Evolutionary conservation across 169 alveolate genomes (phyloP).

Genomic region (Theileria annulata): DNA sequence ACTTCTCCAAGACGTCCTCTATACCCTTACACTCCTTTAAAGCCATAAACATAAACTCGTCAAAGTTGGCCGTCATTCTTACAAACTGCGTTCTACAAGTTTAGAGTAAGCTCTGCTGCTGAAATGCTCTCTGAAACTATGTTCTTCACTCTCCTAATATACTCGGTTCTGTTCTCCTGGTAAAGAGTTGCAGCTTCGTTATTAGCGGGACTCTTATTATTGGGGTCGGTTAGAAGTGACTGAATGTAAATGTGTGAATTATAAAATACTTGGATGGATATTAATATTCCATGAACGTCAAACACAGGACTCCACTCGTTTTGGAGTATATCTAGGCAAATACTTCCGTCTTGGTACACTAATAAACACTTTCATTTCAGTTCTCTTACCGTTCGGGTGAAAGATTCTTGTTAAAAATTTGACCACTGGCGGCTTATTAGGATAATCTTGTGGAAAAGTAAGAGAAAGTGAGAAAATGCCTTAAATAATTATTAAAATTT

Average conservation of each 20-base stretch:
- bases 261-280: slow-evolving; percentile 86
- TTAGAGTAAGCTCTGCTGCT: slow-evolving; percentile 40
- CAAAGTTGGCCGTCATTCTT: slow-evolving; percentile 34
- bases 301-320: slow-evolving; percentile 97
- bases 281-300: slow-evolving; percentile 94
- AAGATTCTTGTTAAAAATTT: slow-evolving; percentile 83
- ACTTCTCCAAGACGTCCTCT: slow-evolving; percentile 54
- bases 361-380: slow-evolving; percentile 42
- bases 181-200: slow-evolving; percentile 95
- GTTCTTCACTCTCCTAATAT: slow-evolving; percentile 87
- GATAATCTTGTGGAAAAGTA: slow-evolving; percentile 88
- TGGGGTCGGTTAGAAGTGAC: slow-evolving; percentile 95
- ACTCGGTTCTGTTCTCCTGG: slow-evolving; percentile 88
- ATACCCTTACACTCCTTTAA: slow-evolving; percentile 39
- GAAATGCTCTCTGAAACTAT: slow-evolving; percentile 82
- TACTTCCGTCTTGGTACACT: slow-evolving; percentile 92
- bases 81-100: not conserved
- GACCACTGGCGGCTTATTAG: slow-evolving; percentile 89
- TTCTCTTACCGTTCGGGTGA: slow-evolving; percentile 85
- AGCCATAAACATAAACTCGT: slow-evolving; percentile 63
- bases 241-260: not conserved
- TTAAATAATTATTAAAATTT: not conserved
- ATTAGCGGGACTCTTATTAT: slow-evolving; percentile 96
- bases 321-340: slow-evolving; percentile 92
- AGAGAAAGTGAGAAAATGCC: slow-evolving; percentile 85